phyloP scores from a whole-genome alignment of 164 flowering plant genomes.

The Saururus chinensis region DNA sequence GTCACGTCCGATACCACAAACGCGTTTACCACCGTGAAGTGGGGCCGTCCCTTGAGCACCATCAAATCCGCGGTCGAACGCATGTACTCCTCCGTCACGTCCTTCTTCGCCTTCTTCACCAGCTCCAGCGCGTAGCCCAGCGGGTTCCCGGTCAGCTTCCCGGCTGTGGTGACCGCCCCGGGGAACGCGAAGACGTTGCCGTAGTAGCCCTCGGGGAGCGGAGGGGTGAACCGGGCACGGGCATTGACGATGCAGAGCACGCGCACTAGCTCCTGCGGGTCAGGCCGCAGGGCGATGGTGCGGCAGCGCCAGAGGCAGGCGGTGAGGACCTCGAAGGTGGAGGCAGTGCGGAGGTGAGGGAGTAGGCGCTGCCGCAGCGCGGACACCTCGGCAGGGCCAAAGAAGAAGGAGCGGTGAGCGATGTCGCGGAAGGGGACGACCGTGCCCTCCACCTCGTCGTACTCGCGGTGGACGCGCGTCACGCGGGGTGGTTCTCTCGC shows the following conservation, averaged over 20 bases:
- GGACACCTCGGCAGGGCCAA: constrained; percentile 11
- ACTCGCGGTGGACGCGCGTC: constrained; percentile 17
- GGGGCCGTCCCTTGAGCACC: constrained; percentile 23
- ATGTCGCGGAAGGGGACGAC: constrained; percentile 3
- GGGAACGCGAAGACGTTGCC: constrained; percentile 18
- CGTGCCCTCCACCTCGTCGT: not conserved
- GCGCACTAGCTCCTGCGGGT: constrained; percentile 16
- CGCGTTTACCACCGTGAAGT: constrained; percentile 16
- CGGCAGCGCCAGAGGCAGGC: constrained; percentile 30
- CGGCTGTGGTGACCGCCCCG: constrained; percentile 2
- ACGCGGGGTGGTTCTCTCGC: constrained; percentile 19
- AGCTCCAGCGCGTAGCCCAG: constrained; percentile 15
- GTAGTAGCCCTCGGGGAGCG: constrained; percentile 22
- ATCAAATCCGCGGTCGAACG: constrained; percentile 15
- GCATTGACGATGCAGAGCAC: constrained; percentile 8
- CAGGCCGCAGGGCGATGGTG: constrained; percentile 14
- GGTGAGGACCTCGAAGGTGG: constrained; percentile 16
- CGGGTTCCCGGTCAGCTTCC: constrained; percentile 4
- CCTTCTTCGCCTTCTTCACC: too few species aligned
- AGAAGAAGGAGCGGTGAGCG: constrained; percentile 18
- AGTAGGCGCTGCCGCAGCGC: constrained; percentile 14
- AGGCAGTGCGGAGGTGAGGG: constrained; percentile 4
- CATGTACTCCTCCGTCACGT: constrained; percentile 22
- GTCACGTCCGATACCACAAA: constrained; percentile 34
- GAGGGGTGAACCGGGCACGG: constrained; percentile 7